Evolutionary conservation across 371 early-diverging fungal species (phyloP).

Genomic region (Apophysomyces elegans): DNA sequence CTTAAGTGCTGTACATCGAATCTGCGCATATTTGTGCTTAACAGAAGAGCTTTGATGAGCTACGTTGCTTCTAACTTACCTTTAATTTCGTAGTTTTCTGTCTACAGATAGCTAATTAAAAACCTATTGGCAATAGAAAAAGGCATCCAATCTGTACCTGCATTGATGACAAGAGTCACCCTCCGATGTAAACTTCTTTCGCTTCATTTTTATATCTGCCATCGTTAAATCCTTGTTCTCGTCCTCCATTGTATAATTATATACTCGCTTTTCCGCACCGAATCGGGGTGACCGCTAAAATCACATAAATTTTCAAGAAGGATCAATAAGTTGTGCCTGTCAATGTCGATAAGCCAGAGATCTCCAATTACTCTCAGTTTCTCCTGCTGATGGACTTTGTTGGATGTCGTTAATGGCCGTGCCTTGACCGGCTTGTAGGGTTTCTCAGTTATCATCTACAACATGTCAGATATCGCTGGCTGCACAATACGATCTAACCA

Average conservation of each 20-base stretch:
- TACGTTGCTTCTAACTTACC: slow-evolving; percentile 3
- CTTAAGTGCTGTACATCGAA: slow-evolving; percentile 9
- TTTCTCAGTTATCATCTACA: background rate
- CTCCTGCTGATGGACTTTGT: background rate
- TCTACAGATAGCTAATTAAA: background rate
- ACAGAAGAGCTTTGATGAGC: background rate
- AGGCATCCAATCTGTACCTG: slow-evolving; percentile 8
- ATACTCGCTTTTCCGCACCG: background rate
- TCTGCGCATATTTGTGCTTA: background rate
- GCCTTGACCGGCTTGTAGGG: background rate
- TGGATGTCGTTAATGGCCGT: background rate
- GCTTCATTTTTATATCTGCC: background rate
- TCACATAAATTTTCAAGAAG: background rate
- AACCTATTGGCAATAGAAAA: background rate
- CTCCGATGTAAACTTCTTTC: background rate
- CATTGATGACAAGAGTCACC: slow-evolving; percentile 17
- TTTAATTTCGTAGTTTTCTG: slow-evolving; percentile 1
- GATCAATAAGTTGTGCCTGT: too few relatives aligned
- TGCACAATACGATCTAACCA: background rate
- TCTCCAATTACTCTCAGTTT: background rate
- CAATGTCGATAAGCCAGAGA: background rate
- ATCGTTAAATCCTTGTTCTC: background rate
- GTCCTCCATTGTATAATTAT: background rate
- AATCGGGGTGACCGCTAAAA: slow-evolving; percentile 8
- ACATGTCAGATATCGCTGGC: background rate